Conservation (phyloP, 352 stramenopile species). For the Pythium folliculosum region DNA sequence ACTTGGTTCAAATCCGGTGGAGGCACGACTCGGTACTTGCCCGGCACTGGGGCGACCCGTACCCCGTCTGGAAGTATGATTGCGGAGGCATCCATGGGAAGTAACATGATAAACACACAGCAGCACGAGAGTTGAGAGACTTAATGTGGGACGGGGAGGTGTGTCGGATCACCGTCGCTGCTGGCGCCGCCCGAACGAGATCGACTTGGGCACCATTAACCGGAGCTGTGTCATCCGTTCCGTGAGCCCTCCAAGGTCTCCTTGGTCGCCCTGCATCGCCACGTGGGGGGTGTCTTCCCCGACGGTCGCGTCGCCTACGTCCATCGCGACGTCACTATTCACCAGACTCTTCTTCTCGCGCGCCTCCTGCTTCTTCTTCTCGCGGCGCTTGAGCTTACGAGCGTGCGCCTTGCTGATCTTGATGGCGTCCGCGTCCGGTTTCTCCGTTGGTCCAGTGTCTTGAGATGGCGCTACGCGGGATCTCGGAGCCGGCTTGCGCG, state of each 20-base stretch:
- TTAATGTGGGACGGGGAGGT: no score
- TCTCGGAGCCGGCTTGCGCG: background rate
- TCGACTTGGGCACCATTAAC: slow-evolving; percentile 17
- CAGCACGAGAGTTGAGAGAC: no score
- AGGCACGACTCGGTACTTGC: no score
- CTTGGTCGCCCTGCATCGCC: background rate
- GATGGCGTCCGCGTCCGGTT: slow-evolving; percentile 14
- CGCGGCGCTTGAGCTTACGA: slow-evolving; percentile 17
- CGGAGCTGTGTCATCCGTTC: slow-evolving; percentile 11
- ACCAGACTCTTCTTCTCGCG: background rate
- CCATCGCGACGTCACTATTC: background rate
- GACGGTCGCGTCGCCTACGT: background rate
- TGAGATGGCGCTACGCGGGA: background rate
- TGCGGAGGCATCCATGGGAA: no score
- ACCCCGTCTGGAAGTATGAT: no score
- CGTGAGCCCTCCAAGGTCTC: slow-evolving; percentile 8
- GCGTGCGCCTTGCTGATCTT: slow-evolving; percentile 28
- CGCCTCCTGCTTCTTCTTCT: slow-evolving; percentile 23
- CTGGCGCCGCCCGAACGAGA: slow-evolving; percentile 26
- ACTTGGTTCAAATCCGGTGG: no score
- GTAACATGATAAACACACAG: no score
- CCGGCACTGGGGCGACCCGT: no score
- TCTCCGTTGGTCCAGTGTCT: background rate
- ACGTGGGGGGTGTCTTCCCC: background rate
- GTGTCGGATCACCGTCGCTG: background rate